Percentiles rank a stretch among this genome's conserved stretches.
These are phyloP conservation scores for Xylariaceae sp. DNA, from an alignment of 2,329 filamentous ascomycete genomes.

Conservation along the genomic window DNA sequence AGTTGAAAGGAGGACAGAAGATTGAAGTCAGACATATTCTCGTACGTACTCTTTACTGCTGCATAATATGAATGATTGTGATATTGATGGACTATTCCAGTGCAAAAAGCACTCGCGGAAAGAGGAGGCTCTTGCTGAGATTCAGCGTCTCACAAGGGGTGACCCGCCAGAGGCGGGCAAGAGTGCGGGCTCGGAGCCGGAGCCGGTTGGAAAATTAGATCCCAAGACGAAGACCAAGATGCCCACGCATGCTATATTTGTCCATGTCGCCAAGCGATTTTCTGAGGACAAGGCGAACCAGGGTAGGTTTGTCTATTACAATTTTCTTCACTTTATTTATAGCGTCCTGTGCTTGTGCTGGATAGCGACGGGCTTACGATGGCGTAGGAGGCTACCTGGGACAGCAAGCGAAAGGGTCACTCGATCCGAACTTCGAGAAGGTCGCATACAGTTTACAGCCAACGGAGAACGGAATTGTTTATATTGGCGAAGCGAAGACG, in stretches of 20 bases:
- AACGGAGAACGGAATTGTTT: conserved; percentile 48
- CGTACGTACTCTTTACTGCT: conserved; percentile 8
- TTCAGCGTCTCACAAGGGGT: conserved; percentile 34
- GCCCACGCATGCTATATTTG: conserved; percentile 50
- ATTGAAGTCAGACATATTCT: conserved; percentile 22
- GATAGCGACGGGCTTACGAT: conserved; percentile 3
- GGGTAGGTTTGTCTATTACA: conserved; percentile 37
- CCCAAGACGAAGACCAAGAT: conserved; percentile 40
- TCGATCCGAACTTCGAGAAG: conserved; percentile 66
- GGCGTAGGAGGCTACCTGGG: conserved; percentile 61
- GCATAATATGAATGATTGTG: too few species aligned
- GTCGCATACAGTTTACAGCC: conserved; percentile 58
- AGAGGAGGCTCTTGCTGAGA: conserved; percentile 65
- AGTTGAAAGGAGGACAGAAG: conserved; percentile 21
- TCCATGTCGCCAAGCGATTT: conserved; percentile 66
- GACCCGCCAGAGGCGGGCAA: conserved; percentile 12
- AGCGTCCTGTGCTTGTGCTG: neutral
- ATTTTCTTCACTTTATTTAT: neutral
- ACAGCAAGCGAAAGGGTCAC: conserved; percentile 64
- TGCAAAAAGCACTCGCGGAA: conserved; percentile 76
- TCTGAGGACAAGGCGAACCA: conserved; percentile 72
- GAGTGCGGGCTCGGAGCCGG: conserved; percentile 6
- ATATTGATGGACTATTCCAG: conserved; percentile 28
- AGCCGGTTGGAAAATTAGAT: conserved; percentile 34
- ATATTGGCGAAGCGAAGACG: conserved; percentile 63